Percentiles rank a stretch among this genome's conserved stretches.
Evolutionary conservation across 352 stramenopile genomes (phyloP).

Genomic region (Phytophthora ramorum): DNA sequence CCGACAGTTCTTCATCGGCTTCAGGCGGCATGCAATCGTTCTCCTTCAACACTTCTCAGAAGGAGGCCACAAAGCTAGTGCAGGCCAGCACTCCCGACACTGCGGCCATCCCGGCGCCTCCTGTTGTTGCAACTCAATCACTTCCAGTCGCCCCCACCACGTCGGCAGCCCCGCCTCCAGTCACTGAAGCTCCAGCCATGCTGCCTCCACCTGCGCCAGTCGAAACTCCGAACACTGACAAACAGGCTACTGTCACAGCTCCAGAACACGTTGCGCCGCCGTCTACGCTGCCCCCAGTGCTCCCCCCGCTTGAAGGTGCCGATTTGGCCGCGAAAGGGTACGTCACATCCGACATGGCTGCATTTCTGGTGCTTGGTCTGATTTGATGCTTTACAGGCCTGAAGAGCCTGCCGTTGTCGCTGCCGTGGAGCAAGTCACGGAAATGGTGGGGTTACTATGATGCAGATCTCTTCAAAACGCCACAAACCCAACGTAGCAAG

Average conservation of each 20-base stretch:
- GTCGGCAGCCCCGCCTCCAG: slow-evolving; percentile 1
- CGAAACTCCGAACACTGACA: slow-evolving; percentile 26
- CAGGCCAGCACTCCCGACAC: slow-evolving; percentile 4
- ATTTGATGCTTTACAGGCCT: slow-evolving; percentile 11
- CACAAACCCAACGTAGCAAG: neutral
- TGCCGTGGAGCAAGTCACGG: slow-evolving; percentile 35
- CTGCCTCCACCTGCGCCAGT: slow-evolving; percentile 28
- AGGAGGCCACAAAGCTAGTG: slow-evolving; percentile 39
- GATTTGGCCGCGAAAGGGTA: slow-evolving; percentile 38
- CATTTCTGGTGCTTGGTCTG: slow-evolving; percentile 18
- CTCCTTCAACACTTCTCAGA: slow-evolving; percentile 70
- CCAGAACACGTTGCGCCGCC: slow-evolving; percentile 41
- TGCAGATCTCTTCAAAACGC: neutral
- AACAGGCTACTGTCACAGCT: slow-evolving; percentile 36
- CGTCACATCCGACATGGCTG: slow-evolving; percentile 22
- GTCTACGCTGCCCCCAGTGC: slow-evolving; percentile 12
- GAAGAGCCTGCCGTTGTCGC: slow-evolving; percentile 23
- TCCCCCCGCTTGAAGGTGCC: slow-evolving; percentile 21
- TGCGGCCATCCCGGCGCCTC: neutral
- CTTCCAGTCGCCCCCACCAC: slow-evolving; percentile 20
- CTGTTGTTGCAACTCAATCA: slow-evolving; percentile 6
- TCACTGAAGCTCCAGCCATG: slow-evolving; percentile 1
- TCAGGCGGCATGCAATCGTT: slow-evolving; percentile 63
- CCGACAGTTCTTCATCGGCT: slow-evolving; percentile 37
- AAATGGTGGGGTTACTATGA: slow-evolving; percentile 47